Conservation (phyloP, 2,329 filamentous ascomycete species). For the Aspergillus sp. region DNA sequence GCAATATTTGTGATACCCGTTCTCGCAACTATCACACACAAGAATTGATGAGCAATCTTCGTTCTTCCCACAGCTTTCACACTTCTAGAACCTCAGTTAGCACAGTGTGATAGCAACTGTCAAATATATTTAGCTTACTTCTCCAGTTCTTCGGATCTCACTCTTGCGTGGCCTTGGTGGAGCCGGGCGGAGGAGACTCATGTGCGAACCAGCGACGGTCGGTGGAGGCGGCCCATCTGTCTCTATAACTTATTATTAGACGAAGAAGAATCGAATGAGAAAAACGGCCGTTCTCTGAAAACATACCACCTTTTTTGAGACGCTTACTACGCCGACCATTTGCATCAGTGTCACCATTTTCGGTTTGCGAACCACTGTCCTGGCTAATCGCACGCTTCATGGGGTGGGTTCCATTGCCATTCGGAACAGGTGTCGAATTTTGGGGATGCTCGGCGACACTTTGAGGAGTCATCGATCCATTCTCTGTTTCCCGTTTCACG, state of each 20-base stretch:
- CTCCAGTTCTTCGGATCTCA: slow-evolving; percentile 53
- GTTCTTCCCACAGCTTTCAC: slow-evolving; percentile 78
- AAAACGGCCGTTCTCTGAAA: slow-evolving; percentile 34
- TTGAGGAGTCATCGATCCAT: slow-evolving; percentile 56
- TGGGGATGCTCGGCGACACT: slow-evolving; percentile 61
- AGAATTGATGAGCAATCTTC: slow-evolving; percentile 69
- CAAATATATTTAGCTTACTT: slow-evolving; percentile 39
- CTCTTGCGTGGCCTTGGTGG: slow-evolving; percentile 55
- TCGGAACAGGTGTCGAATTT: slow-evolving; percentile 52
- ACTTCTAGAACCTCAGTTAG: slow-evolving; percentile 52
- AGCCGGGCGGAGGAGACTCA: slow-evolving; percentile 85
- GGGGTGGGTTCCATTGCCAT: slow-evolving; percentile 50
- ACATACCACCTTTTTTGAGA: slow-evolving; percentile 68
- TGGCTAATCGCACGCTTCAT: slow-evolving; percentile 74
- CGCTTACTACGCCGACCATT: slow-evolving; percentile 83
- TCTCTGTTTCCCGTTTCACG: slow-evolving; percentile 51
- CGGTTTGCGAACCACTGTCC: slow-evolving; percentile 42
- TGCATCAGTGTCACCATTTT: slow-evolving; percentile 54
- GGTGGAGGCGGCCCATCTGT: slow-evolving; percentile 45
- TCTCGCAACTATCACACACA: slow-evolving; percentile 86
- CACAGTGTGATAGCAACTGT: no score
- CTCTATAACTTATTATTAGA: slow-evolving; percentile 27
- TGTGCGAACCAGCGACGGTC: slow-evolving; percentile 92
- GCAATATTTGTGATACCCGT: slow-evolving; percentile 80
- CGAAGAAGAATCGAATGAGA: neutral